phyloP scores from a whole-genome alignment of 2,329 filamentous ascomycete genomes.

The Rutstroemia sydowiana region DNA sequence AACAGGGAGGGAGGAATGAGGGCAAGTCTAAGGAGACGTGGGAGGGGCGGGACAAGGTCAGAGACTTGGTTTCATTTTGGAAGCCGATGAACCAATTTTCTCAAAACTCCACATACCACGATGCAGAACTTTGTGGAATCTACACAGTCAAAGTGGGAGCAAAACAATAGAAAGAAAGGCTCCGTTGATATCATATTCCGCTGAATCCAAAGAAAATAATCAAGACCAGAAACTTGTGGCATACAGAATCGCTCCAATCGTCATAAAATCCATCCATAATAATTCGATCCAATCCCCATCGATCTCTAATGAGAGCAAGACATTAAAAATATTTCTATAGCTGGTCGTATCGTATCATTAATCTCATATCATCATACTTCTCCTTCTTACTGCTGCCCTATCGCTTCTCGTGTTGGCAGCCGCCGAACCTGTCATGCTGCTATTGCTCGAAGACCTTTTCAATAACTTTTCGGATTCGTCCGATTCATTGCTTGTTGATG shows the following conservation, averaged over 20 bases:
- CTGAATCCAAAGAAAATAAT: conserved; percentile 12
- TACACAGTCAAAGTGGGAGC: neutral
- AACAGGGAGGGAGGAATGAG: neutral
- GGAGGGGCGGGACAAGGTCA: neutral
- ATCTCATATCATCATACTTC: conserved; percentile 33
- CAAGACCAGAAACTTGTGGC: neutral
- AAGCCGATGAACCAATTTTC: neutral
- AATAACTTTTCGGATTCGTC: conserved; percentile 15
- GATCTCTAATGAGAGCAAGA: neutral
- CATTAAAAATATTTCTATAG: conserved; percentile 7
- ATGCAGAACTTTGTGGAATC: neutral
- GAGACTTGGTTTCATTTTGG: neutral
- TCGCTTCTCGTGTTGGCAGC: conserved; percentile 21
- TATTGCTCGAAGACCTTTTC: conserved; percentile 17
- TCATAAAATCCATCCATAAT: neutral
- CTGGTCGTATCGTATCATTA: conserved; percentile 9
- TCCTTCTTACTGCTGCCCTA: conserved; percentile 26
- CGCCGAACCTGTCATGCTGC: conserved; percentile 7
- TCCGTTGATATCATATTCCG: conserved; percentile 27
- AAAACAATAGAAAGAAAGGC: conserved; percentile 10
- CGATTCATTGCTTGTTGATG: conserved; percentile 8
- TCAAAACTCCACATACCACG: neutral
- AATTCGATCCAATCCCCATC: neutral
- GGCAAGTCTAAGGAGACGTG: neutral
- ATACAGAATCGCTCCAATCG: conserved; percentile 1